These are phyloP conservation scores for Boletus rubroflammeus DNA, from an alignment of 768 basidiomycete species.

Conservation along the genomic window DNA sequence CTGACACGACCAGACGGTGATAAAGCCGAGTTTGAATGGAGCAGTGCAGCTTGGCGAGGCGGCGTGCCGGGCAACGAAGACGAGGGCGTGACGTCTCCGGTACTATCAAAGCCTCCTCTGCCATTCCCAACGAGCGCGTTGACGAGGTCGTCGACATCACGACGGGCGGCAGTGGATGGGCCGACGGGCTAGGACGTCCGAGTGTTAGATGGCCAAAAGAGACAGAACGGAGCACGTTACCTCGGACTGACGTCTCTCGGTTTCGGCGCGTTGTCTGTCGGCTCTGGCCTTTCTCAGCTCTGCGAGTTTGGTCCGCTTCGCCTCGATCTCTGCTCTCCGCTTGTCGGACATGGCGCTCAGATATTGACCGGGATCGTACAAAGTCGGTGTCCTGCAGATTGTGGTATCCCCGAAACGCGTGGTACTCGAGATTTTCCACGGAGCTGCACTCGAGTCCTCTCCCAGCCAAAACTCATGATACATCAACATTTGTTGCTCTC, in stretches of 20 bases:
- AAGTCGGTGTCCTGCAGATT: not conserved
- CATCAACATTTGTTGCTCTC: too few species aligned
- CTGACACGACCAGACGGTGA: slow-evolving; percentile 61
- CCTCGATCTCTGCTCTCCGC: slow-evolving; percentile 85
- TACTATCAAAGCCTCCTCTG: slow-evolving; percentile 50
- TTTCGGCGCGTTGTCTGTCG: slow-evolving; percentile 58
- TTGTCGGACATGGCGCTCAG: slow-evolving; percentile 51
- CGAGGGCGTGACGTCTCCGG: slow-evolving; percentile 59
- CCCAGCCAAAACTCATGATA: too few species aligned
- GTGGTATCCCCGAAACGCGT: not conserved
- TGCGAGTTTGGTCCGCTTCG: slow-evolving; percentile 83
- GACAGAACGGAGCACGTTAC: slow-evolving; percentile 11
- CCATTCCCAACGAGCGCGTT: slow-evolving; percentile 49
- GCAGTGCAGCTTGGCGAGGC: slow-evolving; percentile 36
- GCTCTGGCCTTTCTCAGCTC: slow-evolving; percentile 78
- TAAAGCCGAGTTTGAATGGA: slow-evolving; percentile 36
- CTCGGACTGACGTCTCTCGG: slow-evolving; percentile 34
- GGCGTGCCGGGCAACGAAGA: slow-evolving; percentile 75
- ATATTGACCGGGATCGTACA: not conserved
- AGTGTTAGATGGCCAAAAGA: not conserved
- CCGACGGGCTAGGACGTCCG: slow-evolving; percentile 31
- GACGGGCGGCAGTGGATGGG: slow-evolving; percentile 41
- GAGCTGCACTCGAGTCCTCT: too few species aligned
- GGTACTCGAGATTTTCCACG: too few species aligned
- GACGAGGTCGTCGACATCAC: slow-evolving; percentile 72